phyloP scores from a whole-genome alignment of 2,329 filamentous ascomycete species.

The Fusarium caatingaense region DNA sequence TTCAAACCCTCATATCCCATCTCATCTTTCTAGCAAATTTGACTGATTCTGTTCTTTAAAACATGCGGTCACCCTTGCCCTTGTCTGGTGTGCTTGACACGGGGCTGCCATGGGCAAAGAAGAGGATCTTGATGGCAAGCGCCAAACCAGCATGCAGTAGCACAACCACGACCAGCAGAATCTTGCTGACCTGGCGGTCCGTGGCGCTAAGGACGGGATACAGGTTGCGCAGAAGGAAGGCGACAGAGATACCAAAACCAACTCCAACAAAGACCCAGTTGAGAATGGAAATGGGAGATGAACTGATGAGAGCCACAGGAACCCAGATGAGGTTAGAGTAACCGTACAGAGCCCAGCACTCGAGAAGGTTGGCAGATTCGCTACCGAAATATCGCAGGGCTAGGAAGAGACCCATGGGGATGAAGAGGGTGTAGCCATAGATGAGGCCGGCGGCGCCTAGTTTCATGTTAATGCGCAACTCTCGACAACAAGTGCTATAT shows the following conservation, averaged over 20 bases:
- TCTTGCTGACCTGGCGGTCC: conserved; percentile 90
- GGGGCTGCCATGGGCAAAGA: conserved; percentile 84
- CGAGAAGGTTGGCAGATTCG: conserved; percentile 90
- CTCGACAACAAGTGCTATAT: neutral
- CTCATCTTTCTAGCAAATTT: conserved; percentile 1
- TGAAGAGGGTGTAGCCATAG: conserved; percentile 92
- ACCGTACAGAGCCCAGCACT: conserved; percentile 95
- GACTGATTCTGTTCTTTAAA: conserved; percentile 18
- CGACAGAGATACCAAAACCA: conserved; percentile 83
- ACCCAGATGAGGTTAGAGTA: conserved; percentile 99
- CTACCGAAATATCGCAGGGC: conserved; percentile 95
- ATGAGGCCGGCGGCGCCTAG: conserved; percentile 86
- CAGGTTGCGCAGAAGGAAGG: conserved; percentile 86
- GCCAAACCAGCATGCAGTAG: conserved; percentile 88
- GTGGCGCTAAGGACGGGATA: conserved; percentile 94
- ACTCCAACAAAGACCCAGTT: conserved; percentile 95
- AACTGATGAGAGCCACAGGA: conserved; percentile 89
- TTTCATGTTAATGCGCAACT: conserved; percentile 18
- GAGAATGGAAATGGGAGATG: conserved; percentile 84
- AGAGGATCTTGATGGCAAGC: conserved; percentile 94
- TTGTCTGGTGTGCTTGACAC: conserved; percentile 55
- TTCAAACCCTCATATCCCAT: conserved; percentile 22
- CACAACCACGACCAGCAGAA: conserved; percentile 85
- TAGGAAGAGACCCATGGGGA: conserved; percentile 87
- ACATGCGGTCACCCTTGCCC: conserved; percentile 35